These are phyloP conservation scores for Exophiala lecanii-corni DNA, from an alignment of 2,329 filamentous ascomycete species.

Conservation along the genomic window DNA sequence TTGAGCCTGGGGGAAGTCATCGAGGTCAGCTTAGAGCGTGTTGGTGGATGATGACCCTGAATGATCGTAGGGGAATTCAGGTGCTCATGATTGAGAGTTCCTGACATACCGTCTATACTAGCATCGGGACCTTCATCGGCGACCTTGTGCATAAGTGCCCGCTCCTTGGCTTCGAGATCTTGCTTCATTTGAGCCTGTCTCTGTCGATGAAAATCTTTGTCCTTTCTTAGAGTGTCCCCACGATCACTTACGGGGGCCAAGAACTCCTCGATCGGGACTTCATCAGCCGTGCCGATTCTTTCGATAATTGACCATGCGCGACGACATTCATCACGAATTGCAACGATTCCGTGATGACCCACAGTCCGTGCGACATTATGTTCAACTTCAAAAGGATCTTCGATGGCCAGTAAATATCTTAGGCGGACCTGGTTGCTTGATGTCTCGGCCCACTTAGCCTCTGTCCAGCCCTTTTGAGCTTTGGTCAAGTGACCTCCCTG, in stretches of 20 bases:
- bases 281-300: constrained; percentile 13
- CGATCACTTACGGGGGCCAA: constrained; percentile 24
- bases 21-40: constrained; percentile 18
- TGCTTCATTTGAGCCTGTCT: constrained; percentile 21
- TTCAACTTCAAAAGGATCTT: constrained; percentile 83
- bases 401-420: constrained; percentile 81
- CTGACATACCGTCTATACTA: constrained; percentile 24
- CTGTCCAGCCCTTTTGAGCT: constrained; percentile 76
- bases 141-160: constrained; percentile 11
- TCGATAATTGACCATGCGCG: constrained; percentile 64
- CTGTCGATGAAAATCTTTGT: constrained; percentile 21
- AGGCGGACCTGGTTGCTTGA: constrained; percentile 69
- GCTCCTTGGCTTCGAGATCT: constrained; percentile 22
- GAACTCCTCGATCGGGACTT: constrained; percentile 31
- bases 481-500: constrained; percentile 67
- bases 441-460: constrained; percentile 56
- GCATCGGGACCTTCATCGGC: constrained; percentile 8
- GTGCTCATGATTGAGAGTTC: constrained; percentile 8
- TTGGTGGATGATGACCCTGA: constrained; percentile 1
- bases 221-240: constrained; percentile 25
- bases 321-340: constrained; percentile 79
- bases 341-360: constrained; percentile 73
- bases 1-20: constrained; percentile 14
- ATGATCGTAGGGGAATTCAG: constrained; percentile 3
- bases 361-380: constrained; percentile 88